Conservation (phyloP, 208 protist species). For the Leishmania mexicana region DNA sequence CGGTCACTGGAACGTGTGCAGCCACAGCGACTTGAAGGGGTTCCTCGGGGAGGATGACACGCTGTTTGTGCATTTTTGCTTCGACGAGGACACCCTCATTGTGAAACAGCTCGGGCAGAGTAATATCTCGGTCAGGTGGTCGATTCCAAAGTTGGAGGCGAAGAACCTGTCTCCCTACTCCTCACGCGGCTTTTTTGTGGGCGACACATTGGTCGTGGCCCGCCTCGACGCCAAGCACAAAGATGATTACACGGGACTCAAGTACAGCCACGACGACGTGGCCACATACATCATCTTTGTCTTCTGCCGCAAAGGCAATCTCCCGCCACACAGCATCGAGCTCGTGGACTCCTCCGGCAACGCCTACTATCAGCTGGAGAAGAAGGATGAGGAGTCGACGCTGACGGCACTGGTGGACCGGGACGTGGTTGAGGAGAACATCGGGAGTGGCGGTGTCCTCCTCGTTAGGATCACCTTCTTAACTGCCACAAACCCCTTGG, state of each 20-base stretch:
- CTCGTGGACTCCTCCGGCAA: constrained; percentile 48
- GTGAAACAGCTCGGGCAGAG: constrained; percentile 36
- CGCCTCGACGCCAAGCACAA: constrained; percentile 68
- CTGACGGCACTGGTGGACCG: constrained; percentile 58
- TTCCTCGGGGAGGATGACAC: constrained; percentile 66
- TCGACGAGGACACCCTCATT: constrained; percentile 78
- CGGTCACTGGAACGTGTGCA: constrained; percentile 88
- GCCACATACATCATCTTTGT: constrained; percentile 70
- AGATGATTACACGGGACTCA: constrained; percentile 28
- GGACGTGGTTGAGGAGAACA: constrained; percentile 35
- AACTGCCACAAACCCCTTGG: constrained; percentile 58
- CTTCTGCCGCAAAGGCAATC: constrained; percentile 63
- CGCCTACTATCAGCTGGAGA: constrained; percentile 41
- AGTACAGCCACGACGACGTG: constrained; percentile 43
- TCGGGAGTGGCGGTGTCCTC: constrained; percentile 41
- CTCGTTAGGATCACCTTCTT: constrained; percentile 50
- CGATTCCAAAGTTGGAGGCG: constrained; percentile 51
- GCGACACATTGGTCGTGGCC: constrained; percentile 44
- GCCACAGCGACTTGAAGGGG: constrained; percentile 42
- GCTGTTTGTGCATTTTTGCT: constrained; percentile 57
- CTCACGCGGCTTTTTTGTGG: constrained; percentile 59
- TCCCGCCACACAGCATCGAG: constrained; percentile 80
- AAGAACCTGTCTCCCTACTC: constrained; percentile 82
- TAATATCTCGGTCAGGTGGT: constrained; percentile 58
- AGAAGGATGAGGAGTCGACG: constrained; percentile 40